A percentile compares a stretch with the other conserved stretches of the same genome.
Evolutionary conservation across 2,329 filamentous ascomycete genomes (phyloP).

Genomic region (Talaromyces funiculosus): DNA sequence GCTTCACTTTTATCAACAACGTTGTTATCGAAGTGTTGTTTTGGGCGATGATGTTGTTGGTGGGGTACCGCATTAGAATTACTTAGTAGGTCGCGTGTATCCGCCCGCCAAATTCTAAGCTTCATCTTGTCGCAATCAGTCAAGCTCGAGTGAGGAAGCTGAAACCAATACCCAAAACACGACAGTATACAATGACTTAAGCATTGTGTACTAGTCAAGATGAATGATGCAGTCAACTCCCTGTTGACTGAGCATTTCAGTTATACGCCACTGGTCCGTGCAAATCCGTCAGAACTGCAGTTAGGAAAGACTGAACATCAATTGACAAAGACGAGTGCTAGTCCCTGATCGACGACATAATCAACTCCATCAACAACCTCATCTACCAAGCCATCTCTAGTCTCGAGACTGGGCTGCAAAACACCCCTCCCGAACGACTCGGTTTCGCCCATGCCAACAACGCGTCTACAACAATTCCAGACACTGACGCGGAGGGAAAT

Average conservation of each 20-base stretch:
- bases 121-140: not conserved
- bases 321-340: constrained; percentile 34
- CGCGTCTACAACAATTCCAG: constrained; percentile 40
- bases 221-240: constrained; percentile 45
- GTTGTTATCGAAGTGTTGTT: not conserved
- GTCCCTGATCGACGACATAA: constrained; percentile 95
- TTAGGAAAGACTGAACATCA: constrained; percentile 9
- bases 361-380: constrained; percentile 92
- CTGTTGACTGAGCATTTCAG: constrained; percentile 93
- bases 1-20: not conserved
- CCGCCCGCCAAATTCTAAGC: not conserved
- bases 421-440: constrained; percentile 66
- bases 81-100: not conserved
- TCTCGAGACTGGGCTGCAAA: constrained; percentile 74
- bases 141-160: not conserved
- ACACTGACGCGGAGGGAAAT: constrained; percentile 43
- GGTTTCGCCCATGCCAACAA: constrained; percentile 62
- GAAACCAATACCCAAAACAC: too few species aligned
- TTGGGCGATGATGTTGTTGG: not conserved
- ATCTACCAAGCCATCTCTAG: constrained; percentile 84
- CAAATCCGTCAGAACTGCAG: not conserved
- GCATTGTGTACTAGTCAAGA: constrained; percentile 18
- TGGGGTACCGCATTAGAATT: not conserved
- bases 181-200: not conserved
- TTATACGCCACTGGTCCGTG: constrained; percentile 78